A percentile compares a stretch with the other conserved stretches of the same genome.
Evolutionary conservation across 2,329 filamentous ascomycete genomes (phyloP).

Genomic region (Celoporthe dispersa): DNA sequence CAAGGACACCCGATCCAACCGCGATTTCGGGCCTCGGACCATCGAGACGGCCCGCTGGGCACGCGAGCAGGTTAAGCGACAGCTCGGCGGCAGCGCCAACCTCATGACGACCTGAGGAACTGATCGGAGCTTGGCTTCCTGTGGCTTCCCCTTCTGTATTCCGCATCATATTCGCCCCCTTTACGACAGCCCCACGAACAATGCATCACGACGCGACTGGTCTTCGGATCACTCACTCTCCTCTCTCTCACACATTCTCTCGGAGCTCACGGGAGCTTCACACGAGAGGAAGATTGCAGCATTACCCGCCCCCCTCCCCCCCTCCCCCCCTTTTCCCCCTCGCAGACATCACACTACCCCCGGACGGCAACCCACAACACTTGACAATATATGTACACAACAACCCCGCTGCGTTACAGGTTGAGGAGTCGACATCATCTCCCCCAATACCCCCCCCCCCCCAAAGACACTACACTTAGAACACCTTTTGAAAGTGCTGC

Average conservation of each 20-base stretch:
- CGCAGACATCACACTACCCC: constrained; percentile 27
- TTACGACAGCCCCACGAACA: constrained; percentile 20
- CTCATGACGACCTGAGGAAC: constrained; percentile 55
- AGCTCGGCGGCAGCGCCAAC: constrained; percentile 61
- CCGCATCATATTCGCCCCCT: constrained; percentile 28
- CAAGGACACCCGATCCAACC: constrained; percentile 87
- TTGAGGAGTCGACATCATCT: constrained; percentile 38
- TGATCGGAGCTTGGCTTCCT: constrained; percentile 10
- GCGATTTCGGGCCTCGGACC: constrained; percentile 82
- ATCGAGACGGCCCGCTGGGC: constrained; percentile 97
- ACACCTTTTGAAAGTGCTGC: constrained; percentile 28
- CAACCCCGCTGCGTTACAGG: constrained; percentile 33
- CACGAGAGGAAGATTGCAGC: constrained; percentile 24
- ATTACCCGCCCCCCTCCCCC: constrained; percentile 3
- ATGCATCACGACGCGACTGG: constrained; percentile 23
- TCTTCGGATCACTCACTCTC: constrained; percentile 11
- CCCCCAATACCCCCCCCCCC: constrained; percentile 30
- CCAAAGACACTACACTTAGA: constrained; percentile 33
- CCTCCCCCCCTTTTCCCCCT: not conserved
- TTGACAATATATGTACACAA: constrained; percentile 41
- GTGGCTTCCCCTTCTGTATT: constrained; percentile 21
- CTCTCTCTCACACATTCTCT: not conserved
- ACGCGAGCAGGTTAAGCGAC: constrained; percentile 94
- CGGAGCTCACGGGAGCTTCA: constrained; percentile 10
- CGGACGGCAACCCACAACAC: constrained; percentile 35